Conservation (phyloP, 345 rosid species). For the Citrus australasica region DNA sequence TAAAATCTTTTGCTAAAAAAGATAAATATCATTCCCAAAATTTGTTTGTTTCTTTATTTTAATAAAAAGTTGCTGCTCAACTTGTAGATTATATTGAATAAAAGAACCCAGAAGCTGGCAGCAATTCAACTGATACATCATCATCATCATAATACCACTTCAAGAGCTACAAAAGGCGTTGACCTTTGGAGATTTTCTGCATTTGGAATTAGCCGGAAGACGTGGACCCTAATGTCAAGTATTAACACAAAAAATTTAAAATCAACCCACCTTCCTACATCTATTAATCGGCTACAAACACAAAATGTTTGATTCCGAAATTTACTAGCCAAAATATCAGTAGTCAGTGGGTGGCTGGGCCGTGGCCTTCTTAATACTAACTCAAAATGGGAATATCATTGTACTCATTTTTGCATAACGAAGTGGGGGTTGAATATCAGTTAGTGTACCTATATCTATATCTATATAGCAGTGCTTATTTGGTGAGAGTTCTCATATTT, state of each 20-base stretch:
- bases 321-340: not conserved
- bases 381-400: not conserved
- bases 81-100: not conserved
- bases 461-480: too few relatives aligned
- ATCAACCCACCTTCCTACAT: slow-evolving; percentile 3
- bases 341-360: too few relatives aligned
- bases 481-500: too few relatives aligned
- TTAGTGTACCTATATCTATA: too few relatives aligned
- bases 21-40: not conserved
- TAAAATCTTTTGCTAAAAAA: not conserved
- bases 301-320: not conserved
- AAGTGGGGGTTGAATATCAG: too few relatives aligned
- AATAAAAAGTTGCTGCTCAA: not conserved
- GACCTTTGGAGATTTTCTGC: not conserved
- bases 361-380: too few relatives aligned
- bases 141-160: not conserved
- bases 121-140: too few relatives aligned
- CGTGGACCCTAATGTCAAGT: not conserved
- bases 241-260: not conserved
- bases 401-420: too few relatives aligned
- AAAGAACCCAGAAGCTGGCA: too few relatives aligned
- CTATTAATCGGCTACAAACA: not conserved
- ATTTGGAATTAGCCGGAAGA: not conserved
- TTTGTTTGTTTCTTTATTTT: too few relatives aligned
- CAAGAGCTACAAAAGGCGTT: not conserved